Conservation (phyloP, 148 eudicot species). For the Linanthus parryae region DNA sequence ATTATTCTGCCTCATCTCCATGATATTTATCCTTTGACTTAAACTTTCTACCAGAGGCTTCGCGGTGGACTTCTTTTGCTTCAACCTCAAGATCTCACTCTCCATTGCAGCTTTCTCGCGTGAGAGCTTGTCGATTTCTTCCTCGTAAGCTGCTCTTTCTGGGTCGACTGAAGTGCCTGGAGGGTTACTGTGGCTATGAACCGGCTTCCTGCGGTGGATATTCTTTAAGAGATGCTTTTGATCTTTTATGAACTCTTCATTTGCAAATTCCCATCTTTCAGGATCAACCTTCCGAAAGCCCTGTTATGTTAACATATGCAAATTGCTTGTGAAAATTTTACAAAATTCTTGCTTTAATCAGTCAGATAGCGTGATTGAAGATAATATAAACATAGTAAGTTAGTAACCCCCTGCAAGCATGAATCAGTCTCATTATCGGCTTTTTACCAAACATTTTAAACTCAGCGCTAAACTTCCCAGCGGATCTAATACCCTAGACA, state of each 20-base stretch:
- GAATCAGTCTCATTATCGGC: too few species aligned
- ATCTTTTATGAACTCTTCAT: conserved; percentile 80
- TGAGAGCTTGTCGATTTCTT: conserved; percentile 78
- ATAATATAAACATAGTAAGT: too few species aligned
- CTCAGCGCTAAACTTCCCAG: too few species aligned
- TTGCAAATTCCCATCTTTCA: conserved; percentile 92
- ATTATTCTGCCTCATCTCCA: conserved; percentile 68
- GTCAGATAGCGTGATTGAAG: too few species aligned
- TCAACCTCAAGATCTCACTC: conserved; percentile 30
- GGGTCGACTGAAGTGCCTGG: conserved; percentile 48
- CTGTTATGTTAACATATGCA: conserved; percentile 20
- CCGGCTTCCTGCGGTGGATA: conserved; percentile 86
- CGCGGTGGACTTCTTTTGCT: conserved; percentile 48
- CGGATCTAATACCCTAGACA: too few species aligned
- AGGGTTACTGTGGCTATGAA: conserved; percentile 93
- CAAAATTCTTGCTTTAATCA: too few species aligned
- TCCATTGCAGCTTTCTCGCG: conserved; percentile 66
- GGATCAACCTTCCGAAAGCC: conserved; percentile 95
- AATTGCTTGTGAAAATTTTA: too few species aligned
- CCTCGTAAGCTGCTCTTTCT: conserved; percentile 78
- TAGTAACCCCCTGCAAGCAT: too few species aligned
- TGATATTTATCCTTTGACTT: conserved; percentile 35
- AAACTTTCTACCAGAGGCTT: conserved; percentile 55
- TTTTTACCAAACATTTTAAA: too few species aligned
- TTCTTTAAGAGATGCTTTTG: conserved; percentile 80